Base-by-base conservation (phyloP, 352 stramenopile species). In the Pythium dissotocum region DNA sequence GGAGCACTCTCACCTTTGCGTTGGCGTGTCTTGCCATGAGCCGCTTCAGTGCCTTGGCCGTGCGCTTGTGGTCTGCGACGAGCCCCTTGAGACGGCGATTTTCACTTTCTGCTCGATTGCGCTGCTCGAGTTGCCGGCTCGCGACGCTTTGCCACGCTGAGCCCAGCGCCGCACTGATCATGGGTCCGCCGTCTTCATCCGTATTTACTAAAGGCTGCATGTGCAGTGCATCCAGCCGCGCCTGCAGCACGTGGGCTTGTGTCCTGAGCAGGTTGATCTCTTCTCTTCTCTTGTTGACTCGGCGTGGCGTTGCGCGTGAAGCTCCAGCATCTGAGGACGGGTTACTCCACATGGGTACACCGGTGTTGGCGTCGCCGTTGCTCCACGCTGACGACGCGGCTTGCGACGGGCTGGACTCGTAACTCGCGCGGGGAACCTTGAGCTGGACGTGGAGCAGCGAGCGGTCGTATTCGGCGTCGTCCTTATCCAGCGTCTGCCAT, bases 1-100 rank as follows among this genome's bases (percentile, higher is more conserved):
- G n/a, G n/a, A n/a, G n/a, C n/a, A 4, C 7, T 42, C 36, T 52
- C 53, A 68, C 61, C 51, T 69, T 59, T 13, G 40, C 38, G 21
- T 69, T 69, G 12, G 42, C 44, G 32, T 59, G 63, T 6, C 58
- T n/a, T 1, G 58, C 44, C 30, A 57, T 21, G 21, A 69, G 53
- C 9, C 54, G 55, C 42, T 57, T 57, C 18, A 61, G 49, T 4
- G 54, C 16, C 18, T 59, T 61, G 18, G 36, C 35, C 70, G 73
- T 79, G 46, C 85, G 73, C 61, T 87, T 86, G 65, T 88, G 79
- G 26, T 89, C 79, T 13, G 70, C 77, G 36, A 87, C 74, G 36
- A 89, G 58, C 21, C 82, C 70, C 12, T 71, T 60, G 61, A 89
- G 70, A 7, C 78, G 71, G 5, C 77, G 70, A 54, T 89, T 89